These are phyloP conservation scores for Blastobotrys muscicola DNA, from an alignment of 805 yeast genomes.

Conservation along the genomic window DNA sequence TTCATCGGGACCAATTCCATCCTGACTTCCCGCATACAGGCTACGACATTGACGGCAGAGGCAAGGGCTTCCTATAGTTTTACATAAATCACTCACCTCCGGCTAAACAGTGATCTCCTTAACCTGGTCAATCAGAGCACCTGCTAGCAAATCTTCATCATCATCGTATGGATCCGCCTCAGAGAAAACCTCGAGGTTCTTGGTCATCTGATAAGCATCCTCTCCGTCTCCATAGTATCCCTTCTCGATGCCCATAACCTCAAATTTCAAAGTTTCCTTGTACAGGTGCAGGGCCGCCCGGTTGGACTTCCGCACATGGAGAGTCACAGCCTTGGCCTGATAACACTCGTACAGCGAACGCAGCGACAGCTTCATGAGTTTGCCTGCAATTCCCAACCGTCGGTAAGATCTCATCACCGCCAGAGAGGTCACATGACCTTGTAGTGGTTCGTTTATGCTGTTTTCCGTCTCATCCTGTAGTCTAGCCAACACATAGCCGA, in stretches of 20 bases:
- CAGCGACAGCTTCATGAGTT: slow-evolving; percentile 64
- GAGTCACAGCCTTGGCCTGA: slow-evolving; percentile 71
- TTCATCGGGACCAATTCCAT: neutral
- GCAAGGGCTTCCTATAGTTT: neutral
- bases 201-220: slow-evolving; percentile 94
- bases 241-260: slow-evolving; percentile 70
- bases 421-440: slow-evolving; percentile 90
- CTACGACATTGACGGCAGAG: too few species aligned
- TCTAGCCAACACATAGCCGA: slow-evolving; percentile 93
- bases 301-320: slow-evolving; percentile 91
- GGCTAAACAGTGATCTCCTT: neutral
- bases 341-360: slow-evolving; percentile 75
- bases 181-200: slow-evolving; percentile 35
- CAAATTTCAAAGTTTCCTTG: slow-evolving; percentile 74
- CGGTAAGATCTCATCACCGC: slow-evolving; percentile 94
- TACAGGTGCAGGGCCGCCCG: slow-evolving; percentile 90
- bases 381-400: slow-evolving; percentile 90
- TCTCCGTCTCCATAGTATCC: slow-evolving; percentile 96
- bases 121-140: slow-evolving; percentile 9
- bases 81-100: neutral
- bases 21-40: too few species aligned
- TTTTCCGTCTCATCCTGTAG: slow-evolving; percentile 72
- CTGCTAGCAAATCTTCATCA: slow-evolving; percentile 19
- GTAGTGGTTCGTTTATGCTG: slow-evolving; percentile 28
- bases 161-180: slow-evolving; percentile 16